Evolutionary conservation across 148 eudicot species (phyloP).

Genomic region (Camellia lanceoleosa): DNA sequence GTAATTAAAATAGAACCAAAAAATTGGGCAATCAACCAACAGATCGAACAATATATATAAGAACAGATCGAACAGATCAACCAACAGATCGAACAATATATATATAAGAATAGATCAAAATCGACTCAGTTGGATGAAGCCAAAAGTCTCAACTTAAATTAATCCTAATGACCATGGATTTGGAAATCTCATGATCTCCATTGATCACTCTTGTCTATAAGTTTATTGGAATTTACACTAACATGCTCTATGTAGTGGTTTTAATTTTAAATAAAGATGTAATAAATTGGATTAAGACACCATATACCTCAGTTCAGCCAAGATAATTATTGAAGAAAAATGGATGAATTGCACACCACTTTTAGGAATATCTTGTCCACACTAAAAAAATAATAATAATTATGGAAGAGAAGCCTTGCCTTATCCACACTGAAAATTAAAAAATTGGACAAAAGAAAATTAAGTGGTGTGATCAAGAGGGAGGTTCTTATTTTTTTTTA

Average conservation of each 20-base stretch:
- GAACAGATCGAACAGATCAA: too few relatives aligned
- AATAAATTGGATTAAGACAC: slow-evolving; percentile 15
- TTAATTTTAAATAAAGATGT: slow-evolving; percentile 1
- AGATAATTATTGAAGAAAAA: neutral
- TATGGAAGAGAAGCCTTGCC: neutral
- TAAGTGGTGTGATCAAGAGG: neutral
- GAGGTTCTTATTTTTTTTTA: neutral
- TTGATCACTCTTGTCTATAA: neutral
- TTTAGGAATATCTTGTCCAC: neutral
- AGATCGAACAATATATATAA: too few relatives aligned
- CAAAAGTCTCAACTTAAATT: too few relatives aligned
- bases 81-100: too few relatives aligned
- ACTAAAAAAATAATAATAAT: too few relatives aligned
- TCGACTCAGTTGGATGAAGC: too few relatives aligned
- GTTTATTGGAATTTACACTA: slow-evolving; percentile 14
- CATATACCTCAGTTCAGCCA: neutral
- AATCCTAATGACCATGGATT: too few relatives aligned
- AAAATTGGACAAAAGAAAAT: neutral
- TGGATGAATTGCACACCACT: neutral
- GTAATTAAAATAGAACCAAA: too few relatives aligned
- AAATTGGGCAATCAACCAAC: too few relatives aligned
- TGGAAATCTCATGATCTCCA: neutral
- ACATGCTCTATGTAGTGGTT: neutral
- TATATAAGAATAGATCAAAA: too few relatives aligned
- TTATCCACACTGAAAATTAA: neutral